Evolutionary conservation across 352 stramenopile genomes (phyloP).

Genomic region (Phytopythium boreale): DNA sequence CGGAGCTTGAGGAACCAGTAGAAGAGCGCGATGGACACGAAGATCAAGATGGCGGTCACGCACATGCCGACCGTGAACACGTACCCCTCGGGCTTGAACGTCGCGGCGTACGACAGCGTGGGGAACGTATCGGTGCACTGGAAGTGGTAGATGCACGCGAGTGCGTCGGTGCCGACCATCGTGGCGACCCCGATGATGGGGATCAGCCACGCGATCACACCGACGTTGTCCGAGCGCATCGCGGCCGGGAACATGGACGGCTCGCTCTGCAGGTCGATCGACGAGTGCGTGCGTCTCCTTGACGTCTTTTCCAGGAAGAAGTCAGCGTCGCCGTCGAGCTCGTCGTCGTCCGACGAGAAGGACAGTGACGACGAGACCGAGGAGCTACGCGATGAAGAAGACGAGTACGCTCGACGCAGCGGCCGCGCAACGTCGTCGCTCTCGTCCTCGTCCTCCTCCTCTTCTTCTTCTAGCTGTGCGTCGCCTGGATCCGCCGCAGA

Average conservation of each 20-base stretch:
- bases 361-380: constrained; percentile 8
- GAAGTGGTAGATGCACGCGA: constrained; percentile 75
- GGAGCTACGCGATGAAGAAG: constrained; percentile 8
- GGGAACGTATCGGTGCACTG: constrained; percentile 69
- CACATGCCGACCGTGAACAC: constrained; percentile 81
- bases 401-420: constrained; percentile 2
- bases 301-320: constrained; percentile 3
- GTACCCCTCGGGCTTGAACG: constrained; percentile 63
- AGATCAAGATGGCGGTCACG: constrained; percentile 72
- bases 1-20: constrained; percentile 66
- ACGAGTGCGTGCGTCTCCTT: neutral
- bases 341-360: constrained; percentile 5
- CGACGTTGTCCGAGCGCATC: constrained; percentile 48
- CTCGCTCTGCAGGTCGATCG: neutral
- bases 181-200: constrained; percentile 66
- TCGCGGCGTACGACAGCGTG: constrained; percentile 83
- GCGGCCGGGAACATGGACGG: constrained; percentile 10
- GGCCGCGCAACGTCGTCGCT: constrained; percentile 4
- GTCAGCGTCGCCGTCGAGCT: constrained; percentile 4
- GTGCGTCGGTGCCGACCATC: constrained; percentile 64
- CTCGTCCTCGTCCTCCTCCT: constrained; percentile 5
- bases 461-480: constrained; percentile 2
- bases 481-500: constrained; percentile 4
- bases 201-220: constrained; percentile 66
- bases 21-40: constrained; percentile 50